Base-by-base conservation (phyloP, 2,329 filamentous ascomycete genomes). In the Magnaporthiopsis incrustans region DNA sequence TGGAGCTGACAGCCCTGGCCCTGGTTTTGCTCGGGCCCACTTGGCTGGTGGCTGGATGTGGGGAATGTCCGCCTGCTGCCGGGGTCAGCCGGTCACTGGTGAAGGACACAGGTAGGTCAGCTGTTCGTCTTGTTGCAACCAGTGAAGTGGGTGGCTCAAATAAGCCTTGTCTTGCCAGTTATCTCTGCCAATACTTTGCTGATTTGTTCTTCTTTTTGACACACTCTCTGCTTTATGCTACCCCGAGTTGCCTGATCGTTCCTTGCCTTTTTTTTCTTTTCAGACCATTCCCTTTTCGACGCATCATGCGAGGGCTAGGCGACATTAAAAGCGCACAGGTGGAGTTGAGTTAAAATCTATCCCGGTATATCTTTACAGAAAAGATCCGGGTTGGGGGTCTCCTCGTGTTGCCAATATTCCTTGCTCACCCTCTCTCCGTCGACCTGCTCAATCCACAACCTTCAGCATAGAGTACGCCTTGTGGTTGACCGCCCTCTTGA, bases 381-480 rank as follows among this genome's bases (percentile, higher is more conserved):
- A 35, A 1, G 33, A 35, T 35, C 14, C 33, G 1, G 33, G 14
- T 14, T 12, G 10, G 33, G 14, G 33, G 14, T 33, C 11, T 33
- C 32, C 32, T 33, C 11, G 32, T 33, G 3, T 35, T 35, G 33
- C 33, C 3, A 4, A 5, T 14, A 44, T 44, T 38, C 14, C 44
- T 53, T n/a, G 18, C n/a, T 53, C 44, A 11, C 3, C 0, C 44
- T 5, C 3, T 11, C 22, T 14, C 4, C 44, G 11, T 11, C 5
- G 44, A 53, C 4, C 38, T 18, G 6, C 44, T 72, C 70, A 87
- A 68, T 87, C 84, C 27, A 84, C 67, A 30, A 87, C 80, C 69
- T 75, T 73, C 64, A 87, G 69, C 81, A 85, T 85, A 1, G 75
- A 73, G 68, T 85, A 86, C 2, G 81, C 81, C 67, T 81, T 78